A percentile compares a stretch with the other conserved stretches of the same genome.
Conservation (phyloP, 148 eudicot genomes). For the Limonium bicolor region DNA sequence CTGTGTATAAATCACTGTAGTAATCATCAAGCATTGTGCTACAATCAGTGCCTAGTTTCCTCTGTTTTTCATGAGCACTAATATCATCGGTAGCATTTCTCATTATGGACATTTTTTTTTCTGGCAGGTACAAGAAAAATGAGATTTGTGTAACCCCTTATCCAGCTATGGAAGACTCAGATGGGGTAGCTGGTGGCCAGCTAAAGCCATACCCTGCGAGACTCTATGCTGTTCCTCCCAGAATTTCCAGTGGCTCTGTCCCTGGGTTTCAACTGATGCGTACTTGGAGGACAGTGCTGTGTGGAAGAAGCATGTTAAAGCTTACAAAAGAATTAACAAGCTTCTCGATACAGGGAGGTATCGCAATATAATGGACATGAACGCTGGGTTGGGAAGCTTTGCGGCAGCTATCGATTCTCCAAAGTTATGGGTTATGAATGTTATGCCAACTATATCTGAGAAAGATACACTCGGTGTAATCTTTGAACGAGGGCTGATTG, state of each 20-base stretch:
- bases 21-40: neutral
- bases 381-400: conserved; percentile 35
- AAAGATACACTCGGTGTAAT: conserved; percentile 32
- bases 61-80: neutral
- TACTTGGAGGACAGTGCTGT: conserved; percentile 25
- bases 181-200: conserved; percentile 33
- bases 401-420: conserved; percentile 37
- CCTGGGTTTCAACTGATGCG: conserved; percentile 19
- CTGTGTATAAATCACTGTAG: no score
- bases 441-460: conserved; percentile 30
- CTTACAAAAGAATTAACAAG: conserved; percentile 33
- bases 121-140: conserved; percentile 37
- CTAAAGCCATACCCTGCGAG: conserved; percentile 33
- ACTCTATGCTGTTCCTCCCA: conserved; percentile 24
- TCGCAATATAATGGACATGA: no score
- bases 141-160: conserved; percentile 40
- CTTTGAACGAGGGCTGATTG: conserved; percentile 39
- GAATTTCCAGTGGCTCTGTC: conserved; percentile 27
- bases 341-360: conserved; percentile 34
- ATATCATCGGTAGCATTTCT: neutral
- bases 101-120: neutral
- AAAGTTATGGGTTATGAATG: conserved; percentile 44
- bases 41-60: neutral
- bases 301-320: conserved; percentile 29
- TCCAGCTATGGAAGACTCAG: conserved; percentile 18